phyloP scores from a whole-genome alignment of 2,329 filamentous ascomycete species.

The Aspergillus persii region DNA sequence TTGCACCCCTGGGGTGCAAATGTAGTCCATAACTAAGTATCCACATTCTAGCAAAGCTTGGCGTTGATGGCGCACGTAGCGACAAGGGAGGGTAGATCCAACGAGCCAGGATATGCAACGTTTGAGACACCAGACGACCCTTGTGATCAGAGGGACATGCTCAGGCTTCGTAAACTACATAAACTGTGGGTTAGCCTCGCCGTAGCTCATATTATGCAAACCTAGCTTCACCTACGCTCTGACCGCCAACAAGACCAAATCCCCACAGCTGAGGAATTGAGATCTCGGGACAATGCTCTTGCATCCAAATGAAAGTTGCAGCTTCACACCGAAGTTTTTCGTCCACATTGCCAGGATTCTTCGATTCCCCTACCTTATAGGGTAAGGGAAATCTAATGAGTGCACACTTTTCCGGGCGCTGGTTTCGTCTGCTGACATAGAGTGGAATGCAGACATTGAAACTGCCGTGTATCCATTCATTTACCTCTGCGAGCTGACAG shows the following conservation, averaged over 20 bases:
- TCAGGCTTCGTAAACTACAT: conserved; percentile 15
- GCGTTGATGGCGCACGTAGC: conserved; percentile 21
- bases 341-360: conserved; percentile 40
- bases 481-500: too few species aligned
- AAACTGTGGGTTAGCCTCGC: conserved; percentile 1
- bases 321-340: conserved; percentile 45
- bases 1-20: conserved; percentile 21
- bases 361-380: conserved; percentile 36
- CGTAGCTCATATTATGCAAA: background rate
- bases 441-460: too few species aligned
- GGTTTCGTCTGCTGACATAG: too few species aligned
- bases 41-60: conserved; percentile 19
- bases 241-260: conserved; percentile 32
- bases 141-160: conserved; percentile 13
- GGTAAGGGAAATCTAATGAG: conserved; percentile 28
- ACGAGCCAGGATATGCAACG: conserved; percentile 21
- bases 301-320: conserved; percentile 41
- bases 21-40: conserved; percentile 32
- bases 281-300: conserved; percentile 37
- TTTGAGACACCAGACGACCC: conserved; percentile 23
- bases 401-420: too few species aligned
- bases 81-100: conserved; percentile 20
- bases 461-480: too few species aligned
- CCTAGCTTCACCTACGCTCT: conserved; percentile 22
- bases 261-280: conserved; percentile 35